Evolutionary conservation across 306 rosid genomes (phyloP), one percentile per base, ranked within the genome.

Genomic region (Macrotyloma uniflorum): DNA sequence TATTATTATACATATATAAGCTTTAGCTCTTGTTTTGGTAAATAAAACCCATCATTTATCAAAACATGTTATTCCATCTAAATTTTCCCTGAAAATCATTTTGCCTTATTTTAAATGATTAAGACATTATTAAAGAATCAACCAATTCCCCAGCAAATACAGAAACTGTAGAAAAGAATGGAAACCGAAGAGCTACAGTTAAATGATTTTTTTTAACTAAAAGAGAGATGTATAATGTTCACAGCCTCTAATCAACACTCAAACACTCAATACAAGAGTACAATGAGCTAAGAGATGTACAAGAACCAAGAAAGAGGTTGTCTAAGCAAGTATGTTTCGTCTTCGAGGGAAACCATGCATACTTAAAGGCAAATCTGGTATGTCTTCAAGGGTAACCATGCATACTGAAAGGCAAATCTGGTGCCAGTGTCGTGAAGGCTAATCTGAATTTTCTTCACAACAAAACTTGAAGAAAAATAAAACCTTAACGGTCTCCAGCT

Each of bases 401-500:
- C 70, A 72, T 67, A 59, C 59, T 35, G 53, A 75, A 12, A 16
- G 65, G 65, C 30, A 54, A 47, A 75, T 54, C 77, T 26, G 47
- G 66, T 33, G 50, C 28, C 78, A 72, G 8, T 61, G 63, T 22
- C 47, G 5, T 11, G 32, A 46, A 77, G 66, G 26, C 67, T 36
- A 79, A 67, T 78, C 77, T 57, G 55, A 26, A 47, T 58, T 83
- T 78, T 67, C 76, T 76, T 67, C 42, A 54, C 78, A 70, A 28
- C 78, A 78, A 58, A 69, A 49, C 69, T 71, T 47, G 73, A 66
- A 46, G 5, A 71, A 43, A 72, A 45, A n/a, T 30, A 67, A 68
- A 67, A 80, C 66, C 43, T 33, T 38, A 20, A 32, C 68, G 19
- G 24, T 18, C 24, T 50, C 47, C 16, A 75, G 74, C 76, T 54